A percentile compares a stretch with the other conserved stretches of the same genome.
Conservation (phyloP, 1,284 basidiomycete genomes). For the Sanguinoderma infundibulare region DNA sequence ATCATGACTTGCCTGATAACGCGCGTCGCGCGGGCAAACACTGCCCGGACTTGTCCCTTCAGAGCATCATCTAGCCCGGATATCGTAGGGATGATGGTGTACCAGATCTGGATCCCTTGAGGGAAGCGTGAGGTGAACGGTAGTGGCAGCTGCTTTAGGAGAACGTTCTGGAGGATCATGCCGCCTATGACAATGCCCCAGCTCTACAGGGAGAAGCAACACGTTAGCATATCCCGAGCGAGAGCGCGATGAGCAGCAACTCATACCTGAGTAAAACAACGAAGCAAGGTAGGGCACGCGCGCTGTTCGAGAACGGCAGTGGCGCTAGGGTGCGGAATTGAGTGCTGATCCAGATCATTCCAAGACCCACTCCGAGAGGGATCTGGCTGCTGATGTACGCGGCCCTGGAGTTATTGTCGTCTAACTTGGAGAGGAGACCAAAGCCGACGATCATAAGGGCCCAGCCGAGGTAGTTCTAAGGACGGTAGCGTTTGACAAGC, state of each 20-base stretch:
- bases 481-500: conserved; percentile 37
- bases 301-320: conserved; percentile 32
- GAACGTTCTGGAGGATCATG: conserved; percentile 18
- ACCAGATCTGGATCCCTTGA: conserved; percentile 10
- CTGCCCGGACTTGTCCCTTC: conserved; percentile 4
- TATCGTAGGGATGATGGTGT: conserved; percentile 17
- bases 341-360: conserved; percentile 26
- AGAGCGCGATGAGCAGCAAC: no score
- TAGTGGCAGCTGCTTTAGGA: conserved; percentile 2
- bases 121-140: conserved; percentile 13
- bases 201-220: no score
- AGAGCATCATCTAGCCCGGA: conserved; percentile 1
- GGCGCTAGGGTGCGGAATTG: conserved; percentile 40
- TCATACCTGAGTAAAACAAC: conserved; percentile 31
- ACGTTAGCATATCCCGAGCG: no score
- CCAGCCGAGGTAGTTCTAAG: conserved; percentile 46
- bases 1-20: conserved; percentile 13
- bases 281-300: conserved; percentile 35
- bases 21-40: conserved; percentile 5
- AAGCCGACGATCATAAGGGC: conserved; percentile 38
- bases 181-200: conserved; percentile 14
- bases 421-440: conserved; percentile 42
- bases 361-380: conserved; percentile 35
- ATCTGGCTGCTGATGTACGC: conserved; percentile 38
- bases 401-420: conserved; percentile 36